Base-by-base conservation (phyloP, 257 asterid genomes). In the Penstemon newberryi region DNA sequence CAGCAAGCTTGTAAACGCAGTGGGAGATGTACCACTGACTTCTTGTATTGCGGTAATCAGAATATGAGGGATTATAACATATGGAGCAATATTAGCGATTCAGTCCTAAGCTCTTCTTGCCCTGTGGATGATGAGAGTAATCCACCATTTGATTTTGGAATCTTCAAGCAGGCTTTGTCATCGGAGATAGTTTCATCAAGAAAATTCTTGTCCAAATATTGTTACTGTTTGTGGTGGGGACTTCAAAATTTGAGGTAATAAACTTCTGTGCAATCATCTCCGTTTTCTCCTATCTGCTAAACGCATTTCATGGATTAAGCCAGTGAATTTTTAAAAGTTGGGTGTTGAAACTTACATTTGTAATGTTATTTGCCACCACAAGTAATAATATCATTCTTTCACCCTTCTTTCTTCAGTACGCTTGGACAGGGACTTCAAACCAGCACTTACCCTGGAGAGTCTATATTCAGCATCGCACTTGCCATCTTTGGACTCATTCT, bases 201-300 rank as follows among this genome's bases (percentile, higher is more conserved):
- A 72, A 75, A 77, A 8, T 94, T 94, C 75, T 42, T 80, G 67
- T 73, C 92, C 41, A 94, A 94, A 72, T 91, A 91, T 59, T 87
- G 94, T 73, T 94, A 94, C 79, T 94, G 99, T 70, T 86, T 94
- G 33, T 94, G 99, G 99, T 94, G 99, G 98, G 98, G 99, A 12
- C 87, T 94, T 80, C 97, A 91, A 82, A 91, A 94, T 80, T 79
- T 94, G 76, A 94, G 99, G 99, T 91, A 78, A 79, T n/a, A 13
- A 11, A 36, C 37, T 60, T 67, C 5, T 7, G 2, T 18, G 33
- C 33, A 25, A 25, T 25, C 33, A 25, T 25, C 33, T 25, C 33
- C 33, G 33, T 25, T 25, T 25, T 25, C 33, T 25, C 33, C 33
- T 25, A 25, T 25, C 33, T 25, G 33, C 33, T 25, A 25, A 25